Evolutionary conservation across 495 filamentous ascomycete species (phyloP), one percentile per base, ranked within the genome.

Genomic region (Barbatosphaeria neglecta): DNA sequence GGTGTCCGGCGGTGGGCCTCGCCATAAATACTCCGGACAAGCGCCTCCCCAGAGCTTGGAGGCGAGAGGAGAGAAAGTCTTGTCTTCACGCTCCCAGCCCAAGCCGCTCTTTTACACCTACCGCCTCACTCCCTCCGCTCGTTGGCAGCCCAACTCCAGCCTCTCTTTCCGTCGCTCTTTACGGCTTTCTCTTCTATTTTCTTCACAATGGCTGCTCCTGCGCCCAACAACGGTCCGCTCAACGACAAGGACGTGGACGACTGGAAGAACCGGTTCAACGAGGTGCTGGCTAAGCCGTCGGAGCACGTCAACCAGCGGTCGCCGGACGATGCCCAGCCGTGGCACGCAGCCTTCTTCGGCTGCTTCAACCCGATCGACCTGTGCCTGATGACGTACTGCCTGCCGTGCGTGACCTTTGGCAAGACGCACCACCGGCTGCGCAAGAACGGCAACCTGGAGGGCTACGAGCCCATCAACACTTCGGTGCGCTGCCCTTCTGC

Each of bases 401-500:
- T 60, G 20, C 71, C 71, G 20, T 75, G 71, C 48, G 62, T 72
- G 22, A 65, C 65, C 8, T 71, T 69, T 45, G 69, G 71, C 41
- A 68, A 59, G 54, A 71, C 66, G 19, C 62, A 69, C 47, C 58
- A 75, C 44, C 65, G 71, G 2, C 42, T 71, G 22, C 55, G 57
- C 33, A 66, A 66, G 51, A 46, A 65, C 43, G 54, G 50, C 22
- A 56, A 53, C 41, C 55, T 73, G 46, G 50, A 61, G n/a, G 64
- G 55, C 13, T 75, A 70, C 49, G 56, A 62, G 41, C 54, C 60
- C 18, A 58, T 68, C 51, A 74, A 74, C 53, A 61, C 52, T 19
- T 60, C 58, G 23, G 70, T 74, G 56, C 43, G 64, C 49, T 20
- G 6, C 13, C 27, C 43, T 37, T 22, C 3, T 44, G 22, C n/a